These are phyloP conservation scores for Exophiala aquamarina DNA, from an alignment of 2,329 filamentous ascomycete species.

Conservation along the genomic window DNA sequence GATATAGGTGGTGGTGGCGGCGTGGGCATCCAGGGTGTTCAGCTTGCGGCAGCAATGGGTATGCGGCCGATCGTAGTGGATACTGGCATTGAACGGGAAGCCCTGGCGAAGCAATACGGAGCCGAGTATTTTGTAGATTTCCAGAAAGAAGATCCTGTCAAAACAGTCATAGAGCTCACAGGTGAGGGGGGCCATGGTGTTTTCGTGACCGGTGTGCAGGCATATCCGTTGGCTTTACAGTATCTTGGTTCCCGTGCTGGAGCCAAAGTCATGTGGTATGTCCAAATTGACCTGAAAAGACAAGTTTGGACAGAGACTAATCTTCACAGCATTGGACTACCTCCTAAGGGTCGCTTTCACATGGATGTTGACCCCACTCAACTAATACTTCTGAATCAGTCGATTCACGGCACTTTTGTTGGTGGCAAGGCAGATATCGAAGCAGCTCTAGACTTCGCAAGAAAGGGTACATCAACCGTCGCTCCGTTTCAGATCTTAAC, in stretches of 20 bases:
- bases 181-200: constrained; percentile 50
- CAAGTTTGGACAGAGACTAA: neutral
- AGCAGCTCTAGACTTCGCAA: constrained; percentile 23
- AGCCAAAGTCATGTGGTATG: constrained; percentile 50
- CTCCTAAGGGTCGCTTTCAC: constrained; percentile 18
- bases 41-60: constrained; percentile 55
- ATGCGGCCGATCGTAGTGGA: constrained; percentile 58
- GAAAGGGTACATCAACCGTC: constrained; percentile 49
- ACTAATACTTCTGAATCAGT: constrained; percentile 15
- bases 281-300: neutral
- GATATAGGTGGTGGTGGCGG: constrained; percentile 52
- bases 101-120: constrained; percentile 49
- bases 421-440: constrained; percentile 11
- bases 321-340: constrained; percentile 38
- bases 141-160: constrained; percentile 37
- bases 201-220: constrained; percentile 37
- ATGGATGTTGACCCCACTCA: constrained; percentile 16
- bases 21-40: constrained; percentile 59
- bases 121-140: constrained; percentile 59
- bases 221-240: constrained; percentile 32
- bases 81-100: constrained; percentile 47
- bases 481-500: constrained; percentile 33
- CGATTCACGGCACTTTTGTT: constrained; percentile 14
- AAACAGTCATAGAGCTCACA: constrained; percentile 46
- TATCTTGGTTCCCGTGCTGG: constrained; percentile 49